These are phyloP conservation scores for Triangularia setosa DNA, from an alignment of 2,329 filamentous ascomycete species.

Conservation along the genomic window DNA sequence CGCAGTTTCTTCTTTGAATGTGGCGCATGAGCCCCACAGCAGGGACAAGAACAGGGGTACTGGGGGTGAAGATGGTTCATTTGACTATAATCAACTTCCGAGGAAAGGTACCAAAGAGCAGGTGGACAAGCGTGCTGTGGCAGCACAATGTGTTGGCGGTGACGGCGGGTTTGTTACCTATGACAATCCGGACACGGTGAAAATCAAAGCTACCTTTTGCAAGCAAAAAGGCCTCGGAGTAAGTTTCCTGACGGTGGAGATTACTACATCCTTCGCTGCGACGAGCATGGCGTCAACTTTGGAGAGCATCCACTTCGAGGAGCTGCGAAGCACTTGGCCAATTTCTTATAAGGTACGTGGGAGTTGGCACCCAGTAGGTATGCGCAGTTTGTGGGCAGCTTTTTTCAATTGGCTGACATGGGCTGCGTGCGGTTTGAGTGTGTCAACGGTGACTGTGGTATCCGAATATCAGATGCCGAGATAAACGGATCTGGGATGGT, in stretches of 20 bases:
- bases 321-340: constrained; percentile 38
- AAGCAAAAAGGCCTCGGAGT: constrained; percentile 66
- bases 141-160: constrained; percentile 67
- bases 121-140: constrained; percentile 63
- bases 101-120: constrained; percentile 57
- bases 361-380: too few species aligned
- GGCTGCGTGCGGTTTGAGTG: too few species aligned
- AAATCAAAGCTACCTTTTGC: constrained; percentile 70
- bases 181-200: constrained; percentile 73
- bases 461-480: too few species aligned
- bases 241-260: constrained; percentile 32
- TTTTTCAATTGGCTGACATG: too few species aligned
- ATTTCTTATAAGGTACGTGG: too few species aligned
- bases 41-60: constrained; percentile 52
- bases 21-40: too few species aligned
- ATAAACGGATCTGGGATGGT: too few species aligned
- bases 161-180: constrained; percentile 78
- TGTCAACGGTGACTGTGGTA: too few species aligned
- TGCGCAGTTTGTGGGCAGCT: too few species aligned
- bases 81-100: constrained; percentile 71
- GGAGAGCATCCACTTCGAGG: constrained; percentile 33
- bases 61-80: constrained; percentile 63
- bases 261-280: constrained; percentile 39
- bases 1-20: too few species aligned
- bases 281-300: constrained; percentile 37